A percentile compares a stretch with the other conserved stretches of the same genome.
Conservation (phyloP, 2,329 filamentous ascomycete genomes). For the Fusarium solani-melongenae region DNA sequence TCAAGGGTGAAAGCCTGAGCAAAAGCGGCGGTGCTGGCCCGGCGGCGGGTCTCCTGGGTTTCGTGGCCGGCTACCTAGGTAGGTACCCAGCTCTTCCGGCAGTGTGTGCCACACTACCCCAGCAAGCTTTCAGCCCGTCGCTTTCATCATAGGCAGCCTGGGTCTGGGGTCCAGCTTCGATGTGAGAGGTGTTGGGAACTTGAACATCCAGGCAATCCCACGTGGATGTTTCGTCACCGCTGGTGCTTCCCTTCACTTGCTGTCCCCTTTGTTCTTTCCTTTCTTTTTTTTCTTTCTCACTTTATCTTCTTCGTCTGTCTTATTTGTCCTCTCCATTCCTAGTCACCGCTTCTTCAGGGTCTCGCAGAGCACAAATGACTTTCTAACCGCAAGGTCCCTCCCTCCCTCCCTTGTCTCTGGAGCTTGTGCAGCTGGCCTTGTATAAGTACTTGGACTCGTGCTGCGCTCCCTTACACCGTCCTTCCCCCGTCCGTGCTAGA, state of each 20-base stretch:
- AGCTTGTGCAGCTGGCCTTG: slow-evolving; percentile 9
- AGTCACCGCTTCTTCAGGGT: slow-evolving; percentile 12
- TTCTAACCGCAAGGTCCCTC: neutral
- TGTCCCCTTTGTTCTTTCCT: slow-evolving; percentile 1
- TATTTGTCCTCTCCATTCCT: neutral
- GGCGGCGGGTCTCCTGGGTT: too few relatives aligned
- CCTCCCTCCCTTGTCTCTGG: neutral
- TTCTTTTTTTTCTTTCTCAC: slow-evolving; percentile 7
- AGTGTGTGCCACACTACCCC: slow-evolving; percentile 24
- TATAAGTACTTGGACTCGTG: slow-evolving; percentile 22
- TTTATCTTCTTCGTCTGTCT: neutral
- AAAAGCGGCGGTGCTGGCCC: too few relatives aligned
- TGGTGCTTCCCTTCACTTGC: slow-evolving; percentile 11
- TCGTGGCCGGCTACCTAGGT: too few relatives aligned
- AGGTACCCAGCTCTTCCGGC: neutral
- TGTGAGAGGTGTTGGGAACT: slow-evolving; percentile 3
- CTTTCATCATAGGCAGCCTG: slow-evolving; percentile 28
- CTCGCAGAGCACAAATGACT: slow-evolving; percentile 18
- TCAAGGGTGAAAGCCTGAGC: too few relatives aligned
- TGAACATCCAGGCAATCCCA: slow-evolving; percentile 23
- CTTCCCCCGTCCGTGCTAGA: neutral
- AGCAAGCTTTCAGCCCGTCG: slow-evolving; percentile 34
- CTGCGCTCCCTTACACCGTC: slow-evolving; percentile 14
- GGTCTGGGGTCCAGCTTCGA: slow-evolving; percentile 21
- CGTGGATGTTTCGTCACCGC: slow-evolving; percentile 37